Conservation (phyloP, 305 asterid genomes). For the Fraxinus baroniana region DNA sequence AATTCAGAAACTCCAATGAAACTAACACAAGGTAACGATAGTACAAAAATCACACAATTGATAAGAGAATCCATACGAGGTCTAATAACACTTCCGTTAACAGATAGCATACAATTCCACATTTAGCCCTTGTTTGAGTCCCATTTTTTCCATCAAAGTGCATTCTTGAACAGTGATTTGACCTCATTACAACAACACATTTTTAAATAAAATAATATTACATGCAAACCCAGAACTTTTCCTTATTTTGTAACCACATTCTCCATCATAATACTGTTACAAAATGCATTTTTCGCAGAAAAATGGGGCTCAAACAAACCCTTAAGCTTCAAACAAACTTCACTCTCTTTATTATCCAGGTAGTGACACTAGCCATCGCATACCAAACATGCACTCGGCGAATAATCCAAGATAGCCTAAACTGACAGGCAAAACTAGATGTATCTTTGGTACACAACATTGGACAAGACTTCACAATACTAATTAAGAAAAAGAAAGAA, state of each 20-base stretch:
- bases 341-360: background rate
- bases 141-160: too few species aligned
- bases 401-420: background rate
- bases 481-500: background rate
- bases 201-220: too few species aligned
- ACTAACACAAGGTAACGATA: background rate
- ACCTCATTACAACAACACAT: too few species aligned
- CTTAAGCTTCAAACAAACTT: background rate
- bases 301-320: too few species aligned
- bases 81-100: background rate
- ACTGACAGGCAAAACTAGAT: background rate
- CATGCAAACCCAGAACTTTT: too few species aligned
- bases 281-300: too few species aligned
- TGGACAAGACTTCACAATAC: background rate
- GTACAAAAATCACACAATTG: background rate
- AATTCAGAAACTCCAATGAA: background rate
- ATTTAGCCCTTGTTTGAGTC: too few species aligned
- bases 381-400: background rate
- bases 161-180: too few species aligned
- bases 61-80: background rate
- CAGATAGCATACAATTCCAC: background rate
- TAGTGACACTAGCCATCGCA: background rate
- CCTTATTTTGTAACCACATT: too few species aligned
- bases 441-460: background rate
- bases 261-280: too few species aligned